Percentiles rank a stretch among this genome's conserved stretches.
Conservation (phyloP, 768 basidiomycete genomes). For the Candolleomyces eurysporus region DNA sequence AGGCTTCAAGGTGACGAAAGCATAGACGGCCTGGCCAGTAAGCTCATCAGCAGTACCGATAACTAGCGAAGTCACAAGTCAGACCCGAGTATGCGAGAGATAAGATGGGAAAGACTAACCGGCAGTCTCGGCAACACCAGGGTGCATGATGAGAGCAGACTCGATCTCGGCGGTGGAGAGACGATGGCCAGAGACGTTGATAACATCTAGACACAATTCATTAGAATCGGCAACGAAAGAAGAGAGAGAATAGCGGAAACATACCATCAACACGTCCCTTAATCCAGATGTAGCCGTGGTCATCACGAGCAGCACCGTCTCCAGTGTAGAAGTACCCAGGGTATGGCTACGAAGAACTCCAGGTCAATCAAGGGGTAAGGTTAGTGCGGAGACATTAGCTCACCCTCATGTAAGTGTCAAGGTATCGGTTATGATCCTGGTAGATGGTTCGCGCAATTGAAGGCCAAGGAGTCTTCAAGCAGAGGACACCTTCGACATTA, state of each 20-base stretch:
- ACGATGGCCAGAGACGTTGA: conserved; percentile 97
- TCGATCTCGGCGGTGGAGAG: conserved; percentile 98
- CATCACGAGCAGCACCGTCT: conserved; percentile 92
- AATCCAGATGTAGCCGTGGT: conserved; percentile 98
- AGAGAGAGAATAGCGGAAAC: conserved; percentile 15
- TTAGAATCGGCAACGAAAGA: background rate
- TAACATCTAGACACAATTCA: conserved; percentile 61
- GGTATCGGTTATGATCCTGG: conserved; percentile 82
- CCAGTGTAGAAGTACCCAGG: conserved; percentile 96
- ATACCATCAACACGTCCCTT: conserved; percentile 92
- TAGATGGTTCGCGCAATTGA: conserved; percentile 92
- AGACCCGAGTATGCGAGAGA: background rate
- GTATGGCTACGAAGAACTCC: conserved; percentile 50
- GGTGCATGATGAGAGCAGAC: conserved; percentile 91
- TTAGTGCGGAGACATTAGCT: conserved; percentile 1
- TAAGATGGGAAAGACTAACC: conserved; percentile 29
- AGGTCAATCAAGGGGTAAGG: background rate
- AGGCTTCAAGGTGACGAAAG: conserved; percentile 93
- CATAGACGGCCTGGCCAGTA: conserved; percentile 91
- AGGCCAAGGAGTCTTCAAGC: conserved; percentile 87
- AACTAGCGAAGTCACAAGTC: conserved; percentile 33
- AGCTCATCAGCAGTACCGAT: conserved; percentile 85
- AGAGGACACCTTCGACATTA: conserved; percentile 88
- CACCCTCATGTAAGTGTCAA: conserved; percentile 52
- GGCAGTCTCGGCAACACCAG: conserved; percentile 95